phyloP scores from a whole-genome alignment of 139 green algal species.

The Zygnema circumcarinatum region DNA sequence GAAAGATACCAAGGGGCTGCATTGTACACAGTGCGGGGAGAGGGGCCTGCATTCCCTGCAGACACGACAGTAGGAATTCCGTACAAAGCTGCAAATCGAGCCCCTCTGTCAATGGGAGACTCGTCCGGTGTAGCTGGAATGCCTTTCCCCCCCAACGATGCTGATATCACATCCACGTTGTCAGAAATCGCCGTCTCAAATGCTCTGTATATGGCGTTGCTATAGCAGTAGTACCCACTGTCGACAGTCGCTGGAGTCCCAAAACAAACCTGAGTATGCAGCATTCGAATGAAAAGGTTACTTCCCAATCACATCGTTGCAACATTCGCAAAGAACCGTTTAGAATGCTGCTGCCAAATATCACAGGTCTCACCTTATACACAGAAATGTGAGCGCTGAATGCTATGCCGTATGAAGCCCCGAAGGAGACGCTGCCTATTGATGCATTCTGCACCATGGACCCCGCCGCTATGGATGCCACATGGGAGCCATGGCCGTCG shows the following conservation, averaged over 20 bases:
- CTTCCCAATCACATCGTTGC: too few species aligned
- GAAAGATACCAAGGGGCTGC: conserved; percentile 32
- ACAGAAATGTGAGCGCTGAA: neutral
- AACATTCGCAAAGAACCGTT: too few species aligned
- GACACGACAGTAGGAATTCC: conserved; percentile 23
- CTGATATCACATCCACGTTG: conserved; percentile 43
- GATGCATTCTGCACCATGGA: neutral
- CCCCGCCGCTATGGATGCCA: conserved; percentile 17
- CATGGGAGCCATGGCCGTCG: conserved; percentile 39
- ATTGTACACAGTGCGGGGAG: conserved; percentile 22
- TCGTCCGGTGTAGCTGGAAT: neutral
- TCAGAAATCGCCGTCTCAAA: conserved; percentile 16
- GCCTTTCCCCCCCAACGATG: neutral
- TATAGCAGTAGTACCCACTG: neutral
- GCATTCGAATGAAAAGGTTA: too few species aligned
- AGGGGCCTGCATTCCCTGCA: conserved; percentile 27
- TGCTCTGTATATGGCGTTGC: neutral
- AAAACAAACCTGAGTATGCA: neutral
- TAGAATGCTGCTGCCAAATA: too few species aligned
- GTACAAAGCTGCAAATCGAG: neutral
- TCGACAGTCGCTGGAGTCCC: neutral
- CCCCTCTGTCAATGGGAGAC: neutral
- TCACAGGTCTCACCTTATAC: conserved; percentile 37
- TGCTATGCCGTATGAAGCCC: conserved; percentile 8
- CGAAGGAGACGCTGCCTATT: conserved; percentile 1